A percentile compares a stretch with the other conserved stretches of the same genome.
These are phyloP conservation scores for Xylaria sp. DNA, from an alignment of 2,329 filamentous ascomycete genomes.

Conservation along the genomic window DNA sequence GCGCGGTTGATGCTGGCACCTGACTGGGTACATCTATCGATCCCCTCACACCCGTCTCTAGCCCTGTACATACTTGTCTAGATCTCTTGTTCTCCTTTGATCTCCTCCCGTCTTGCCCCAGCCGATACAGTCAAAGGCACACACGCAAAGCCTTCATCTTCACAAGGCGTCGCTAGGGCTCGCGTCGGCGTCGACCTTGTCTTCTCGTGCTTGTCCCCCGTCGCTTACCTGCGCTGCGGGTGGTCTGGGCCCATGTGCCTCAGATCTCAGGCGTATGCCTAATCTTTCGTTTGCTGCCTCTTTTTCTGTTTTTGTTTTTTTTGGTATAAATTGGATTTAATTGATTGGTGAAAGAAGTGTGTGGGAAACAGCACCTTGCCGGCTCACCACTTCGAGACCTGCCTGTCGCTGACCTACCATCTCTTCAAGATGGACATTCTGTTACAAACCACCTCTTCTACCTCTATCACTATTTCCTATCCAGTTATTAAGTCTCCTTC, in stretches of 20 bases:
- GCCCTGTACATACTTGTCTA: background rate
- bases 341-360: conserved; percentile 33
- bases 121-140: background rate
- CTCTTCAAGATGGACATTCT: conserved; percentile 46
- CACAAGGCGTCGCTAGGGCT: background rate
- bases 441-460: conserved; percentile 36
- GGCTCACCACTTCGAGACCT: conserved; percentile 23
- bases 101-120: background rate
- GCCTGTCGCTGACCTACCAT: conserved; percentile 20
- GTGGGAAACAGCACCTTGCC: conserved; percentile 25
- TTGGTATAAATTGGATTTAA: conserved; percentile 35
- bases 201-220: conserved; percentile 23
- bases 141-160: background rate
- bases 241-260: conserved; percentile 36
- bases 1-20: conserved; percentile 14
- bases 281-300: conserved; percentile 49
- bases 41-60: background rate
- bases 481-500: conserved; percentile 44
- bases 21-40: conserved; percentile 29
- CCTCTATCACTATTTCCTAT: conserved; percentile 36
- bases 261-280: conserved; percentile 46
- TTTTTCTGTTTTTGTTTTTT: conserved; percentile 9
- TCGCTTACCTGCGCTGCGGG: conserved; percentile 24
- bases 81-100: background rate
- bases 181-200: background rate